phyloP scores from a whole-genome alignment of 2,329 filamentous ascomycete species.

The Monosporascus cannonballus region DNA sequence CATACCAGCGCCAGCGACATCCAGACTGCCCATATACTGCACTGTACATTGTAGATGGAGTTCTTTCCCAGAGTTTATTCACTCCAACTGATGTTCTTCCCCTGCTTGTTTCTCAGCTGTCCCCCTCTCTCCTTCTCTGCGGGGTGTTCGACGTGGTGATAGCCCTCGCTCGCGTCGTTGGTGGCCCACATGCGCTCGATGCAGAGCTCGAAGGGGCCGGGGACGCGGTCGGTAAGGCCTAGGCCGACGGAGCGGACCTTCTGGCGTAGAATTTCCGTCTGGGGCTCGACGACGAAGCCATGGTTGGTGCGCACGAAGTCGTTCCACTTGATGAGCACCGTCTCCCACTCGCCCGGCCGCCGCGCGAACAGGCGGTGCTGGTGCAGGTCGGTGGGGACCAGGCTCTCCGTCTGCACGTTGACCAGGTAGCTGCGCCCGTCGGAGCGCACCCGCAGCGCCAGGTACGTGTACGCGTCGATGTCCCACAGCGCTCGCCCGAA shows the following conservation, averaged over 20 bases:
- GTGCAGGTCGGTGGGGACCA: conserved; percentile 92
- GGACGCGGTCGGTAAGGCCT: conserved; percentile 80
- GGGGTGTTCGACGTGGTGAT: conserved; percentile 16
- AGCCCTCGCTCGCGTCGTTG: conserved; percentile 49
- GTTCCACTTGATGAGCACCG: conserved; percentile 81
- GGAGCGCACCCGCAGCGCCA: conserved; percentile 82
- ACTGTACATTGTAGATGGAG: conserved; percentile 5
- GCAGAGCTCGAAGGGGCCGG: conserved; percentile 81
- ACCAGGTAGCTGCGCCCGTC: conserved; percentile 91
- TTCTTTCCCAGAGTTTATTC: conserved; percentile 3
- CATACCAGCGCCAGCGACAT: neutral
- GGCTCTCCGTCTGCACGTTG: conserved; percentile 90
- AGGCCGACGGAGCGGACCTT: conserved; percentile 83
- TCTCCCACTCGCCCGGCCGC: conserved; percentile 85
- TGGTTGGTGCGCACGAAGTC: conserved; percentile 95
- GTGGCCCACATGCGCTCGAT: conserved; percentile 89
- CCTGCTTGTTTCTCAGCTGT: conserved; percentile 35
- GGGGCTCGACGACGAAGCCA: conserved; percentile 86
- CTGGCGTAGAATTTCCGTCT: conserved; percentile 80
- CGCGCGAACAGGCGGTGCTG: conserved; percentile 83
- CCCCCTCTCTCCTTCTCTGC: conserved; percentile 22
- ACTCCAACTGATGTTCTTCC: conserved; percentile 36
- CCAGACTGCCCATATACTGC: neutral
- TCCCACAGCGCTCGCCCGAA: conserved; percentile 86
- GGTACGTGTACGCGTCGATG: conserved; percentile 80